Base-by-base conservation (phyloP, 768 basidiomycete species). In the Tephrocybe rancida region DNA sequence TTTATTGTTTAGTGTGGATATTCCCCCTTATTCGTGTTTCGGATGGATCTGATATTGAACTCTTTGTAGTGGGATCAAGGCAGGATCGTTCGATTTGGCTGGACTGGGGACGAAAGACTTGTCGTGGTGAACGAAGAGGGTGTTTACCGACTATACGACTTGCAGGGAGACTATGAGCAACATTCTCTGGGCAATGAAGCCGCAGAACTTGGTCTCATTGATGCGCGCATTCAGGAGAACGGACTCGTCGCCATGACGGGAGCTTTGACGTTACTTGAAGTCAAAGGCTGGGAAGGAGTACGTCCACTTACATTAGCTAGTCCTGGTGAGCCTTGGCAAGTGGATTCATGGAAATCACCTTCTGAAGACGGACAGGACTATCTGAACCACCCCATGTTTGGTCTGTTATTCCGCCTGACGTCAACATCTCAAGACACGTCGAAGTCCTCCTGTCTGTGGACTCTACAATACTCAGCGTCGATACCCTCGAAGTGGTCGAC, bases 101-200 rank as follows among this genome's bases (percentile, higher is more conserved):
- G 91, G 91, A 89, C 89, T 0, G 65, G 71, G n/a, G 85, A 91
- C 61, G 92, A 95, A 66, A 79, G 84, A 34, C 78, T 99, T 30
- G 84, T 87, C 0, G 82, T 98, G 13, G 71, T 98, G 34, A 92
- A 95, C 64, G 94, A 96, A 69, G 95, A 98, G 61, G 95, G 96
- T 22, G 79, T 82, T 5, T 99, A 97, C 70, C 81, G 97, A 42
- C 61, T 98, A 22, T 98, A 98, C 63, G 89, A 93, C 71, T 73
- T 92, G 29, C 87, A 92, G 69, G 86, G 87, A 50, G 89, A 90
- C 60, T 97, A 95, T 65, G 75, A 82, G 53, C 95, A 98, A 56
- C 81, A 86, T 66, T 92, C 93, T 0, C 78, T 98, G 2, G 94
- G 93, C 7, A 74, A 75, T 8, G 95, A 96, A 47, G 91, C 89